Base-by-base conservation (phyloP, 1,284 basidiomycete genomes). In the Limonomyces culmigenus region DNA sequence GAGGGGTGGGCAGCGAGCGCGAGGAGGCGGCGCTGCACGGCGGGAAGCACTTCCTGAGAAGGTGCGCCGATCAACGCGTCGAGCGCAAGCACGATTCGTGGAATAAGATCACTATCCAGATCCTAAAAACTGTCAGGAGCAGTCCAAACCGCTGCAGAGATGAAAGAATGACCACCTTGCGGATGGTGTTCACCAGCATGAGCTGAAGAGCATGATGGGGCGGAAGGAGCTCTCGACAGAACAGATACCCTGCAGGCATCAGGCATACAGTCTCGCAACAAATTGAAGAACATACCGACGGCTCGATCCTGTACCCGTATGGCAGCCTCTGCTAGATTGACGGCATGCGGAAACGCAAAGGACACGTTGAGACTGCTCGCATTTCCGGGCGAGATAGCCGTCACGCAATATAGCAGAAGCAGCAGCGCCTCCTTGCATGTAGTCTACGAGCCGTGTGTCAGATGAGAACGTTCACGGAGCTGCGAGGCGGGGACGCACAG, bases 111-210 rank as follows among this genome's bases (percentile, higher is more conserved):
- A 41, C 67, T 67, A 49, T 79, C 74, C 23, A 86, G 47, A 48
- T 85, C 77, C 81, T 81, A 38, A 8, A 27, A 33, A 29, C 17
- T 35, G 35, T n/a, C 23, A 41, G 3, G 33, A 27, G 38, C 25
- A 40, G 35, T 17, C 30, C 5, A 29, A 38, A 15, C 32, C 14
- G 19, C 16, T 41, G 21, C 39, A 35, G 33, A 14, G 4, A 32
- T 35, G 16, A 36, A 20, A 23, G 27, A 18, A 18, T 20, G 23
- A 39, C 33, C 44, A 74, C 80, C 63, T 85, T 85, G 41, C 80
- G 72, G 29, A 84, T 47, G 1, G 81, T 84, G 43, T 86, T 86
- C 32, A 86, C 72, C 11, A 86, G 59, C 79, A 86, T 81, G n/a
- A 86, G 58, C 40, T 70, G 66, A 19, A 85, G 58, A 42, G 81